Conservation (phyloP, 495 filamentous ascomycete genomes). For the Talaromyces stipitatus region DNA sequence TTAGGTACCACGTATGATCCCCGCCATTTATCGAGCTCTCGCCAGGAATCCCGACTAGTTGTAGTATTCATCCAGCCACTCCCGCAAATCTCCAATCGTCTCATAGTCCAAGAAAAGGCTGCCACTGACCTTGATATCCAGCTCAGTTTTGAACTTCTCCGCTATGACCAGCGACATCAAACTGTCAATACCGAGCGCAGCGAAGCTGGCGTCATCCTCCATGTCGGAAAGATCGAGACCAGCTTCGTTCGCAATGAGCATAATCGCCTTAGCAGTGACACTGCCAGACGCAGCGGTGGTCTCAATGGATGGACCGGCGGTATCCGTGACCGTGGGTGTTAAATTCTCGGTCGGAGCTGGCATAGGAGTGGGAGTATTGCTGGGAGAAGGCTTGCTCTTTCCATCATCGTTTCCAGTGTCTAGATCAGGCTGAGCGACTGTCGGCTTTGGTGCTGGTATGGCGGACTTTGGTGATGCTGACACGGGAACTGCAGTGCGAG, state of each 20-base stretch:
- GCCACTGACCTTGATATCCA: constrained; percentile 26
- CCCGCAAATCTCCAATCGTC: constrained; percentile 29
- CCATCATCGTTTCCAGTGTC: too few relatives aligned
- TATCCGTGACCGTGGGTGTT: too few relatives aligned
- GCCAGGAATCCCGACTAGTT: too few relatives aligned
- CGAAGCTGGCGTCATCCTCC: constrained; percentile 19
- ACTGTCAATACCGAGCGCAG: constrained; percentile 34
- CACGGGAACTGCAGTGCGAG: too few relatives aligned
- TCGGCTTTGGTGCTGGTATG: too few relatives aligned
- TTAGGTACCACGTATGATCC: too few relatives aligned
- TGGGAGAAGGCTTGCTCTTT: too few relatives aligned
- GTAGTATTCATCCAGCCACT: constrained; percentile 14
- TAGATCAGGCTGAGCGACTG: too few relatives aligned
- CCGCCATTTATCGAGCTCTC: too few relatives aligned
- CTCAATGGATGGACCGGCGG: neutral
- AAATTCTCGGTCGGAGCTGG: too few relatives aligned
- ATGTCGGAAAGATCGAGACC: constrained; percentile 23
- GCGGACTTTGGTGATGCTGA: too few relatives aligned
- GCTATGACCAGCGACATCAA: constrained; percentile 34
- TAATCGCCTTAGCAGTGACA: constrained; percentile 9
- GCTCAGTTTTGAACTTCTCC: constrained; percentile 21
- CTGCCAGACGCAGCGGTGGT: neutral
- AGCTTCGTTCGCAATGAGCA: constrained; percentile 32
- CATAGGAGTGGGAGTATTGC: too few relatives aligned
- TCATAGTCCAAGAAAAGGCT: constrained; percentile 32